A percentile compares a stretch with the other conserved stretches of the same genome.
phyloP scores from a whole-genome alignment of 768 basidiomycete genomes.

The Boletus huronensis region DNA sequence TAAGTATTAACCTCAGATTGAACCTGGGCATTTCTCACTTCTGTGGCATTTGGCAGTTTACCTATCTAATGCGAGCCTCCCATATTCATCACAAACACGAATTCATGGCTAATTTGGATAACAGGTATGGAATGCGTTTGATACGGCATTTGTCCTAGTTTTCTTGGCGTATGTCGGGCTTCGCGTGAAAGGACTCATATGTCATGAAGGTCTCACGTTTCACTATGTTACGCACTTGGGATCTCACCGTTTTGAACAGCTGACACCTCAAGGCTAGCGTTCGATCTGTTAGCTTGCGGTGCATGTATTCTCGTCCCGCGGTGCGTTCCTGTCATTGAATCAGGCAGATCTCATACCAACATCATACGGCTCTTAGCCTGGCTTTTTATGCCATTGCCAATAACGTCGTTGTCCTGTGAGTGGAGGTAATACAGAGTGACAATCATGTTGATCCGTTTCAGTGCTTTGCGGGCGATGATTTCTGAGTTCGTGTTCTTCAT shows the following conservation, averaged over 20 bases:
- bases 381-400: slow-evolving; percentile 81
- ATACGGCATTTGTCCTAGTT: slow-evolving; percentile 67
- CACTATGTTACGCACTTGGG: not conserved
- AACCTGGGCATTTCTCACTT: not conserved
- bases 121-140: slow-evolving; percentile 91
- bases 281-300: slow-evolving; percentile 81
- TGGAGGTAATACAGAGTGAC: not conserved
- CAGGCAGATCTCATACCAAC: not conserved
- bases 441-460: slow-evolving; percentile 29
- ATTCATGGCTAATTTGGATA: not conserved
- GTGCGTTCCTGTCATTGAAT: slow-evolving; percentile 31
- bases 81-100: not conserved
- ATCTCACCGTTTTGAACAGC: slow-evolving; percentile 28
- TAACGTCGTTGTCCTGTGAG: slow-evolving; percentile 75
- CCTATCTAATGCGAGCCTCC: slow-evolving; percentile 65
- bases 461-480: slow-evolving; percentile 80
- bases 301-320: slow-evolving; percentile 85
- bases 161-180: slow-evolving; percentile 66
- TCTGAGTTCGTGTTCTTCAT: slow-evolving; percentile 78
- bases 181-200: slow-evolving; percentile 59
- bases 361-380: slow-evolving; percentile 38
- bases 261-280: slow-evolving; percentile 55
- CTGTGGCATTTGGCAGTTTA: slow-evolving; percentile 49
- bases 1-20: slow-evolving; percentile 39
- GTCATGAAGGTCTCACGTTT: slow-evolving; percentile 44